These are phyloP conservation scores for Haematococcus sp. DNA, from an alignment of 139 green algal species.

Conservation along the genomic window DNA sequence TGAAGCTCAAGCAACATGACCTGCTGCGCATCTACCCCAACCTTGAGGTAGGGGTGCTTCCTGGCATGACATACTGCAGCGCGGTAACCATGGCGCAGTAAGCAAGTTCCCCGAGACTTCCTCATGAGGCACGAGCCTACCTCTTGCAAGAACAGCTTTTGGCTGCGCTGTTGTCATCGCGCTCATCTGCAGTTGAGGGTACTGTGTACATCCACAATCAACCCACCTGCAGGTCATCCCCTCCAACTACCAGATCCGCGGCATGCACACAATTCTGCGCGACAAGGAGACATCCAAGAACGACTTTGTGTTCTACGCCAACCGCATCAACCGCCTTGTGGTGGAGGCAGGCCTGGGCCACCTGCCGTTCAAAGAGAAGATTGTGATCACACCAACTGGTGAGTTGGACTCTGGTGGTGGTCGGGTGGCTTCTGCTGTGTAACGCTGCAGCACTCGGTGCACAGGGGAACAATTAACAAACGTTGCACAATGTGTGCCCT, in stretches of 20 bases:
- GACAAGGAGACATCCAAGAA: constrained; percentile 71
- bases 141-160: too few species aligned
- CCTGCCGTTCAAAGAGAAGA: constrained; percentile 90
- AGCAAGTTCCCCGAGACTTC: too few species aligned
- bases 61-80: background rate
- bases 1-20: constrained; percentile 92
- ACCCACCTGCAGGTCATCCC: constrained; percentile 69
- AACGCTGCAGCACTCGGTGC: background rate
- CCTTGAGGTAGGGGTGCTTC: constrained; percentile 64
- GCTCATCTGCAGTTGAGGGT: too few species aligned
- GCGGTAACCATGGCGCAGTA: background rate
- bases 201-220: too few species aligned
- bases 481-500: too few species aligned
- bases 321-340: constrained; percentile 56
- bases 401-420: too few species aligned
- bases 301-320: constrained; percentile 94
- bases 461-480: too few species aligned
- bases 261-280: constrained; percentile 98
- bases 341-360: constrained; percentile 88
- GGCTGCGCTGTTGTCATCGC: too few species aligned
- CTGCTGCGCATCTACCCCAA: constrained; percentile 90
- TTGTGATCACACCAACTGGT: constrained; percentile 81
- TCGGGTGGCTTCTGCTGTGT: background rate
- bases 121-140: too few species aligned
- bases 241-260: constrained; percentile 90